Base-by-base conservation (phyloP, 768 basidiomycete genomes). In the Lentinula detonsa region DNA sequence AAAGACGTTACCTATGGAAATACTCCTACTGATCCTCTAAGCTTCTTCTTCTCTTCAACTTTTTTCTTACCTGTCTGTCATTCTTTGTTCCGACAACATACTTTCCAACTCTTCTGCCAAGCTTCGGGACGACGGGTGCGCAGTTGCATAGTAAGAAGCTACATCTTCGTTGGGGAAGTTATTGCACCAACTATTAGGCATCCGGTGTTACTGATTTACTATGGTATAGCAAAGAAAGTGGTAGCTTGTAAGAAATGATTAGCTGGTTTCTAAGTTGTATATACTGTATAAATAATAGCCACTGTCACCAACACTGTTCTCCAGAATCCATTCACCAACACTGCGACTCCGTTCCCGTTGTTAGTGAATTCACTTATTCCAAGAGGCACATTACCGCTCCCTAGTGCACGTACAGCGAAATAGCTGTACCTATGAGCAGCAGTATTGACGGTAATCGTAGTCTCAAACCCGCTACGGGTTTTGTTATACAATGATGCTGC, bases 381-480 rank as follows among this genome's bases (percentile, higher is more conserved):
- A 28, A 57, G 40, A 15, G 45, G 23, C 10, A 11, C n/a, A 21
- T 48, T 48, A 15, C 18, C 45, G 31, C 28, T 28, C 10, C 43
- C 56, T 5, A 57, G 40, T 34, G 56, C 56, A 42, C 56, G 56
- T 9, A 57, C 56, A 28, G 56, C 56, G n/a, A 57, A 13, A 18
- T 42, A 48, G 28, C 21, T 31, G 28, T 42, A 57, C 13, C 28
- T 31, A 46, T 45, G 56, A 43, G 31, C 56, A 31, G 40, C 43
- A 28, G 40, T 57, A 15, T 33, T 45, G 28, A 55, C 50, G 23
- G 60, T 62, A 1, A 66, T 57, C 31, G 60, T 45, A 21, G 64
- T 66, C 60, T 66, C 66, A 45, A 66, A 65, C 3, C 66, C 64
- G 7, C 39, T 34, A 34, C 63, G 62, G 4, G 28, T 21, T 50